Evolutionary conservation across 257 asterid genomes (phyloP).

Genomic region (Verbascum thapsus): DNA sequence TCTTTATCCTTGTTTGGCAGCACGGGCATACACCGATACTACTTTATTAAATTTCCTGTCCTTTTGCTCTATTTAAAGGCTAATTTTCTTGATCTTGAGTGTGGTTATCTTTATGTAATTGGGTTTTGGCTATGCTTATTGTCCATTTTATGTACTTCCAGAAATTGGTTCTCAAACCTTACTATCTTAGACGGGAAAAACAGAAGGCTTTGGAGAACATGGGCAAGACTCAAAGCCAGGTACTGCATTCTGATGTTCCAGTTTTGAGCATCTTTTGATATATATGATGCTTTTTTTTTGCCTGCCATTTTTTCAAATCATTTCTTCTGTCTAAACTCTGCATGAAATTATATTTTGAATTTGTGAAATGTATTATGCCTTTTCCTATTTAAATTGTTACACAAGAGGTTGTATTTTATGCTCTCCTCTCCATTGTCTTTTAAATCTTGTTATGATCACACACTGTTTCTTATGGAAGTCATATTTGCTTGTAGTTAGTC

Average conservation of each 20-base stretch:
- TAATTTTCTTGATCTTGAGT: slow-evolving; percentile 12
- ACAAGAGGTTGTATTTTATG: slow-evolving; percentile 13
- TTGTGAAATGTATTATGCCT: background rate
- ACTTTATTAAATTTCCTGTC: background rate
- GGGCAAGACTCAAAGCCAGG: slow-evolving; percentile 75
- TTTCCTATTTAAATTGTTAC: background rate
- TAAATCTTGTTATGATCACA: background rate
- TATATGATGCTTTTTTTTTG: slow-evolving; percentile 2
- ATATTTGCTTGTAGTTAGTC: background rate
- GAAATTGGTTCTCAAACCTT: slow-evolving; percentile 81
- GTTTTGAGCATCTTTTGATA: slow-evolving; percentile 6
- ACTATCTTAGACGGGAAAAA: slow-evolving; percentile 71
- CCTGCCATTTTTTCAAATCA: background rate
- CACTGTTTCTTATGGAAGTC: slow-evolving; percentile 1
- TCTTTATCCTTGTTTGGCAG: too few relatives aligned
- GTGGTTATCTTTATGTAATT: background rate
- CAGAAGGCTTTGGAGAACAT: slow-evolving; percentile 60
- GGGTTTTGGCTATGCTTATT: background rate
- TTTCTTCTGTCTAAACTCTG: slow-evolving; percentile 4
- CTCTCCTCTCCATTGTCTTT: slow-evolving; percentile 14
- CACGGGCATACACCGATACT: too few relatives aligned
- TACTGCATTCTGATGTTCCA: slow-evolving; percentile 28
- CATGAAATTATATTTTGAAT: slow-evolving; percentile 11
- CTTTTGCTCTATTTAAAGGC: slow-evolving; percentile 6
- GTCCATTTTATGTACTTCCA: slow-evolving; percentile 45